Evolutionary conservation across 768 basidiomycete species (phyloP).

Genomic region (Podaxis carcinomalis): DNA sequence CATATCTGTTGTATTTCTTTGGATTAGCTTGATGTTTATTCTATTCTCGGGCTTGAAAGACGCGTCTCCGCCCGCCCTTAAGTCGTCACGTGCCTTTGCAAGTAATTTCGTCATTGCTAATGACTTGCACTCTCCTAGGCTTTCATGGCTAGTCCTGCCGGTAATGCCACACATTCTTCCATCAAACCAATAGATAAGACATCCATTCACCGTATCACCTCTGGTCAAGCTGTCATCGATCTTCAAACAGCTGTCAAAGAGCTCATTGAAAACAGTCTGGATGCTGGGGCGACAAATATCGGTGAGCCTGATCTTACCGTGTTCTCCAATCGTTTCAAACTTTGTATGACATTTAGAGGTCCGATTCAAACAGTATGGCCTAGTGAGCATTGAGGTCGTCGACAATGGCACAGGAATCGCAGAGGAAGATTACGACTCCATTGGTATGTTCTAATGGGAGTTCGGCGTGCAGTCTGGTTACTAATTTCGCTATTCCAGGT

Average conservation of each 20-base stretch:
- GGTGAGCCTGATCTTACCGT: constrained; percentile 41
- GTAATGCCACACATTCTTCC: background rate
- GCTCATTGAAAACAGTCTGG: constrained; percentile 92
- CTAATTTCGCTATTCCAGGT: constrained; percentile 36
- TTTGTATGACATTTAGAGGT: constrained; percentile 55
- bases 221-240: constrained; percentile 93
- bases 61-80: background rate
- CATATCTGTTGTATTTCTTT: too few species aligned
- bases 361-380: constrained; percentile 82
- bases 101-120: too few species aligned
- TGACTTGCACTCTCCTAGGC: background rate
- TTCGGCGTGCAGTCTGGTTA: background rate
- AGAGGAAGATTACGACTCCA: constrained; percentile 66
- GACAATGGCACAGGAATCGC: constrained; percentile 92
- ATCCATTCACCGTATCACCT: constrained; percentile 86
- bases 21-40: background rate
- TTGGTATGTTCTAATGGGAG: constrained; percentile 50
- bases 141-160: background rate
- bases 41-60: background rate
- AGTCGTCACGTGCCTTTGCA: background rate
- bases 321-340: background rate
- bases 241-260: constrained; percentile 95
- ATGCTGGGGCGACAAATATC: constrained; percentile 84
- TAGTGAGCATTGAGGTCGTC: constrained; percentile 78
- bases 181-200: constrained; percentile 66